These are phyloP conservation scores for Chlamydomonas sp. DNA, from an alignment of 139 green algal species.

Conservation along the genomic window DNA sequence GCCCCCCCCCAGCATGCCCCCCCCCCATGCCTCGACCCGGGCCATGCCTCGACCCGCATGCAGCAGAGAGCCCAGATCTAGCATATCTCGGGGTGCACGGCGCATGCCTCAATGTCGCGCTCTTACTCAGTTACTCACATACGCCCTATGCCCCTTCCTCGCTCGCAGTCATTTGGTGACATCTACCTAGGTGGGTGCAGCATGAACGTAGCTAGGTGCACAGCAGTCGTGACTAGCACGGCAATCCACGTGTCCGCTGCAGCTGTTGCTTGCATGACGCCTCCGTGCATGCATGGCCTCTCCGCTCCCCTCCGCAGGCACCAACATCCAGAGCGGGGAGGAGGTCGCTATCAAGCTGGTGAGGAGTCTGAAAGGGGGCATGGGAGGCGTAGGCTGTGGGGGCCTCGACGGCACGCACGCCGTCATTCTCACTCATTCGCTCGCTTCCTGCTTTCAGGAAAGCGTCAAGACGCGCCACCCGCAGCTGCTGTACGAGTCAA, in stretches of 20 bases:
- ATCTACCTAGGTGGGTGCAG: slow-evolving; percentile 73
- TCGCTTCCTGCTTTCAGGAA: slow-evolving; percentile 57
- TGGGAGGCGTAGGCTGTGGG: no score
- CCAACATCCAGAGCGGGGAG: slow-evolving; percentile 86
- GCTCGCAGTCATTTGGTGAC: slow-evolving; percentile 24
- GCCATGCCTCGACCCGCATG: no score
- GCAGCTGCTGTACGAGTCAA: slow-evolving; percentile 91
- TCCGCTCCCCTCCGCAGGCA: slow-evolving; percentile 1
- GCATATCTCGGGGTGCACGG: no score
- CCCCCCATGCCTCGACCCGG: no score
- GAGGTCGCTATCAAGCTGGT: slow-evolving; percentile 99
- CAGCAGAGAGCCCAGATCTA: no score
- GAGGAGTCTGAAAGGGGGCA: no score
- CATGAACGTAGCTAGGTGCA: slow-evolving; percentile 88
- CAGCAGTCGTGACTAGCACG: not conserved
- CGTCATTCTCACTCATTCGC: no score
- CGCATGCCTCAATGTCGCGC: no score
- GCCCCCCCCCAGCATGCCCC: no score
- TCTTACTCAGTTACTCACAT: no score
- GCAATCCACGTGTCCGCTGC: not conserved
- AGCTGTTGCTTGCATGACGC: not conserved
- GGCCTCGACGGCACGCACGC: no score
- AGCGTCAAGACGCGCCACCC: slow-evolving; percentile 81
- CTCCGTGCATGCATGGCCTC: no score
- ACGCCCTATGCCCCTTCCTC: not conserved